Evolutionary conservation across 2,329 filamentous ascomycete species (phyloP).

Genomic region (Arachnomyces sp.): DNA sequence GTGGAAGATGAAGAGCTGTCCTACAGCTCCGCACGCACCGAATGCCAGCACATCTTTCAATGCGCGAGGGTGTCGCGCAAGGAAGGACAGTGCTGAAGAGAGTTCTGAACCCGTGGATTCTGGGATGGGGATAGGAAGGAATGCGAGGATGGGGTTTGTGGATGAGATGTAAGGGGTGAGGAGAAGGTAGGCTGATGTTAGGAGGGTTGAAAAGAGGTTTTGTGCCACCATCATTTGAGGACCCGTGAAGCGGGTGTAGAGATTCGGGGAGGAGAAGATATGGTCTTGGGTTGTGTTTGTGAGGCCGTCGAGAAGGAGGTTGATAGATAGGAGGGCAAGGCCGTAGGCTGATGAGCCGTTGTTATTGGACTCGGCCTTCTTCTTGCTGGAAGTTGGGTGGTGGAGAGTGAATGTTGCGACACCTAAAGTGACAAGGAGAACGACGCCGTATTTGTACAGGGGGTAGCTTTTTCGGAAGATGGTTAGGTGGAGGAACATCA

Average conservation of each 20-base stretch:
- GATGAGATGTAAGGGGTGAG: slow-evolving; percentile 71
- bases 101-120: slow-evolving; percentile 65
- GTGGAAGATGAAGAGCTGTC: slow-evolving; percentile 97
- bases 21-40: slow-evolving; percentile 79
- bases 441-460: slow-evolving; percentile 92
- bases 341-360: slow-evolving; percentile 63
- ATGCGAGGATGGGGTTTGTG: slow-evolving; percentile 56
- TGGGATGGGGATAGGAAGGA: slow-evolving; percentile 56
- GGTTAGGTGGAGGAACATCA: slow-evolving; percentile 94
- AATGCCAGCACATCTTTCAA: slow-evolving; percentile 87
- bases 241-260: slow-evolving; percentile 72
- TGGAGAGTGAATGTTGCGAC: slow-evolving; percentile 95
- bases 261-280: slow-evolving; percentile 61
- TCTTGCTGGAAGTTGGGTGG: slow-evolving; percentile 55
- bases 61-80: slow-evolving; percentile 70
- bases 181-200: slow-evolving; percentile 71
- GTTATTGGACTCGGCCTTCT: slow-evolving; percentile 39
- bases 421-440: slow-evolving; percentile 80
- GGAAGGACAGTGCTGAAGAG: slow-evolving; percentile 68
- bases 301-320: slow-evolving; percentile 88
- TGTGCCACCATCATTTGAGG: slow-evolving; percentile 99
- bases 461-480: slow-evolving; percentile 85
- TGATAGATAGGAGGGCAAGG: slow-evolving; percentile 74
- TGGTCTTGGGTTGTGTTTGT: slow-evolving; percentile 97
- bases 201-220: slow-evolving; percentile 74